These are phyloP conservation scores for Ophiostoma australiae DNA, from an alignment of 2,329 filamentous ascomycete species.

Conservation along the genomic window DNA sequence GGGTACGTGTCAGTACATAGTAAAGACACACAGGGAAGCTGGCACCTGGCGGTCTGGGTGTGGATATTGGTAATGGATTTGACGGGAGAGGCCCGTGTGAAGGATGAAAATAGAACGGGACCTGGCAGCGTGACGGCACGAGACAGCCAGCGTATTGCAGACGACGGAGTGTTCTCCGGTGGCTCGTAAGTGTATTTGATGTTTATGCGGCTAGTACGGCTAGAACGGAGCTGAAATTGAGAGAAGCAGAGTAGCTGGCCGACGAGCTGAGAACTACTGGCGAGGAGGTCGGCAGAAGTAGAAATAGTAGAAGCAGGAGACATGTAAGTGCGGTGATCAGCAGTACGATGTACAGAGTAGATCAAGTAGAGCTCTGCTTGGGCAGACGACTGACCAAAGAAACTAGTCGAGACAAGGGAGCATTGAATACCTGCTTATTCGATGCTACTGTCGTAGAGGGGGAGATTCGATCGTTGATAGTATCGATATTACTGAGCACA, in stretches of 20 bases:
- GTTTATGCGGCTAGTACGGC: background rate
- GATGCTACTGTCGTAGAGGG: background rate
- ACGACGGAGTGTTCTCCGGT: constrained; percentile 4
- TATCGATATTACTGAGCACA: background rate
- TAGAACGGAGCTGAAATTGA: background rate
- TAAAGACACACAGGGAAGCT: too few relatives aligned
- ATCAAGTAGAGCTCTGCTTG: background rate
- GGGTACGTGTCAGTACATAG: too few relatives aligned
- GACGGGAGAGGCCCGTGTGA: constrained; percentile 9
- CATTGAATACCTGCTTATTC: background rate
- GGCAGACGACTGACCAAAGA: too few relatives aligned
- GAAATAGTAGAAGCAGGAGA: background rate
- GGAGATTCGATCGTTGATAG: background rate
- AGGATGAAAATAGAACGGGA: constrained; percentile 4
- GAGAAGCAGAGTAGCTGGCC: background rate
- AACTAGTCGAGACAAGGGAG: background rate
- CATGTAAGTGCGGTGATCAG: background rate
- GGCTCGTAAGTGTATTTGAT: background rate
- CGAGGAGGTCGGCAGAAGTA: background rate
- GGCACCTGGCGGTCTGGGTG: background rate
- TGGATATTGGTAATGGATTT: background rate
- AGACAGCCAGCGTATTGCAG: background rate
- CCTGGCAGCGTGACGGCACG: background rate
- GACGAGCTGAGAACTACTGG: background rate
- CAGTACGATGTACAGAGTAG: background rate